These are phyloP conservation scores for Populus hybrid DNA, from an alignment of 441 rosid genomes.

Conservation along the genomic window DNA sequence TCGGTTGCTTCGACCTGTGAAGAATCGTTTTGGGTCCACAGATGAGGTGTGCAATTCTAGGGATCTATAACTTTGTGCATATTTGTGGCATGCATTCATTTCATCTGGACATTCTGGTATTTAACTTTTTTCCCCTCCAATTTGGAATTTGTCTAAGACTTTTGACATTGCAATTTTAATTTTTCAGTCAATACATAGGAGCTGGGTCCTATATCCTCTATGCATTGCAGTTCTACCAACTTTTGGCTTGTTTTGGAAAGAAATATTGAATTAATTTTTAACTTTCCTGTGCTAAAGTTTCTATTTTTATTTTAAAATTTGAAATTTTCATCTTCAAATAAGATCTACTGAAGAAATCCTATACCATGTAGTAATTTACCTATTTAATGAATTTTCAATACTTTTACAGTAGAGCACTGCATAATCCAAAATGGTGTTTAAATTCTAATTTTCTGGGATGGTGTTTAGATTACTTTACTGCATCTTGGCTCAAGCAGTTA, in stretches of 20 bases:
- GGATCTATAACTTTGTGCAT: constrained; percentile 8
- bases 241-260: neutral
- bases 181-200: neutral
- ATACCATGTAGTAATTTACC: neutral
- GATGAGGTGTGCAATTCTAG: constrained; percentile 63
- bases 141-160: neutral
- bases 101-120: constrained; percentile 4
- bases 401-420: neutral
- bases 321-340: neutral
- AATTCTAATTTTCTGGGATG: neutral
- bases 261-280: neutral
- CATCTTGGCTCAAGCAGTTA: neutral
- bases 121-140: neutral
- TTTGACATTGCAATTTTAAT: neutral
- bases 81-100: neutral
- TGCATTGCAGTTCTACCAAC: neutral
- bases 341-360: neutral
- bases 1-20: constrained; percentile 91
- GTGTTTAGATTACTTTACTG: neutral
- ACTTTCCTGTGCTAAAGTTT: neutral
- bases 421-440: neutral
- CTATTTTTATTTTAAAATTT: neutral
- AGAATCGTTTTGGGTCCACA: constrained; percentile 93
- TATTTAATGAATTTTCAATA: neutral
- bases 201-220: neutral